phyloP scores from a whole-genome alignment of 2,329 filamentous ascomycete genomes.

The Coniochaeta prunicola region DNA sequence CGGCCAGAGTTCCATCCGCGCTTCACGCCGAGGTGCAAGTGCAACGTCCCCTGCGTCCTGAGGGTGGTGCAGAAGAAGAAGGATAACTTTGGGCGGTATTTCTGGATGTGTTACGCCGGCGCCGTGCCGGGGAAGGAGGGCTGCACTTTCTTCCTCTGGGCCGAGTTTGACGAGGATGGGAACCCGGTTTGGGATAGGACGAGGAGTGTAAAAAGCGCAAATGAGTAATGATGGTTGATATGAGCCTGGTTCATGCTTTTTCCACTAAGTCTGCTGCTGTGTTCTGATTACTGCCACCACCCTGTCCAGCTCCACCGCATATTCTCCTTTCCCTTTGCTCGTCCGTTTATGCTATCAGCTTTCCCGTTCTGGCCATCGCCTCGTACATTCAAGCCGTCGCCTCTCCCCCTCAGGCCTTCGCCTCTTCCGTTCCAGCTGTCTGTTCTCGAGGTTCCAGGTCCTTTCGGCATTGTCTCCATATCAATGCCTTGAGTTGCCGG shows the following conservation, averaged over 20 bases:
- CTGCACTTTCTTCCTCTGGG: slow-evolving; percentile 80
- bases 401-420: neutral
- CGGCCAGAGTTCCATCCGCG: slow-evolving; percentile 68
- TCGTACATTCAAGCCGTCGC: no score
- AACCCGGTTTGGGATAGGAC: slow-evolving; percentile 55
- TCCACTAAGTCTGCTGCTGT: neutral
- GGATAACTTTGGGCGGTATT: slow-evolving; percentile 68
- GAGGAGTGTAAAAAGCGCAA: neutral
- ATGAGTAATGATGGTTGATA: neutral
- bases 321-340: slow-evolving; percentile 5
- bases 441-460: neutral
- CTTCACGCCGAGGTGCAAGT: slow-evolving; percentile 71
- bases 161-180: slow-evolving; percentile 79
- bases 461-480: neutral
- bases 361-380: neutral
- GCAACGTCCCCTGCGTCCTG: slow-evolving; percentile 60
- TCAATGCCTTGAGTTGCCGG: neutral
- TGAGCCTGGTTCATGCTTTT: neutral
- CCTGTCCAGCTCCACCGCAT: slow-evolving; percentile 9
- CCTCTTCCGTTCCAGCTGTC: neutral
- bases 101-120: slow-evolving; percentile 87
- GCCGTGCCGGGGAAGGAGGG: slow-evolving; percentile 61
- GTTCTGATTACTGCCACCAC: slow-evolving; percentile 10
- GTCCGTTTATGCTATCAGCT: neutral
- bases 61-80: slow-evolving; percentile 74